Evolutionary conservation across 306 rosid species (phyloP).

Genomic region (Astragalus membranaceus): DNA sequence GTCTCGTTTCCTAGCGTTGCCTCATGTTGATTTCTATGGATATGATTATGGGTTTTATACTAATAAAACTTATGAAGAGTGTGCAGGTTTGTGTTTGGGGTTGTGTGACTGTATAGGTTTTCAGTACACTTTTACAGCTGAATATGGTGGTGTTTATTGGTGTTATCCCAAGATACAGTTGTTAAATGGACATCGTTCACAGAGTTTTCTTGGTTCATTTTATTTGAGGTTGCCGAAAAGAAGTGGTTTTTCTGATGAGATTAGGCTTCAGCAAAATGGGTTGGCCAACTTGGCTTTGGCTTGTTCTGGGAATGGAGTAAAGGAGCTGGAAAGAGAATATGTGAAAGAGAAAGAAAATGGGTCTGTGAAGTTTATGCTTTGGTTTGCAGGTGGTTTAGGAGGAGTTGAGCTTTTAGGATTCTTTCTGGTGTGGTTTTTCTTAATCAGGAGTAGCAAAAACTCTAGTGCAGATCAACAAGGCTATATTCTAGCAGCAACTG

Average conservation of each 20-base stretch:
- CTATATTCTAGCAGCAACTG: background rate
- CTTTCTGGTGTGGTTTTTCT: background rate
- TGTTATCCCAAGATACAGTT: conserved; percentile 8
- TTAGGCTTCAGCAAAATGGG: background rate
- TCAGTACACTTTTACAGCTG: background rate
- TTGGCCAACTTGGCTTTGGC: background rate
- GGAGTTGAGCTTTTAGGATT: background rate
- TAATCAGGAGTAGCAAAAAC: background rate
- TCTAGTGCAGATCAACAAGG: background rate
- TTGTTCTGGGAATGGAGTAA: background rate
- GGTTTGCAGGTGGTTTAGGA: conserved; percentile 5
- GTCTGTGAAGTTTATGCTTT: conserved; percentile 5
- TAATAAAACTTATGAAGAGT: background rate
- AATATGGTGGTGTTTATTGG: background rate
- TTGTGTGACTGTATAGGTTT: background rate
- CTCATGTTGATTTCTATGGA: conserved; percentile 7
- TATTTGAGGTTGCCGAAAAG: background rate
- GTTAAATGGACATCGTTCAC: background rate
- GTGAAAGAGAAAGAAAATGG: background rate
- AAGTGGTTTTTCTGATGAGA: background rate
- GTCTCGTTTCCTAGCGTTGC: background rate
- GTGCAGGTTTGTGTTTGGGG: background rate
- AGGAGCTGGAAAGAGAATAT: background rate
- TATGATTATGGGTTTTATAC: background rate
- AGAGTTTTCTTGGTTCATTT: background rate